Evolutionary conservation across 352 stramenopile genomes (phyloP).

Genomic region (Globisporangium yorkense): DNA sequence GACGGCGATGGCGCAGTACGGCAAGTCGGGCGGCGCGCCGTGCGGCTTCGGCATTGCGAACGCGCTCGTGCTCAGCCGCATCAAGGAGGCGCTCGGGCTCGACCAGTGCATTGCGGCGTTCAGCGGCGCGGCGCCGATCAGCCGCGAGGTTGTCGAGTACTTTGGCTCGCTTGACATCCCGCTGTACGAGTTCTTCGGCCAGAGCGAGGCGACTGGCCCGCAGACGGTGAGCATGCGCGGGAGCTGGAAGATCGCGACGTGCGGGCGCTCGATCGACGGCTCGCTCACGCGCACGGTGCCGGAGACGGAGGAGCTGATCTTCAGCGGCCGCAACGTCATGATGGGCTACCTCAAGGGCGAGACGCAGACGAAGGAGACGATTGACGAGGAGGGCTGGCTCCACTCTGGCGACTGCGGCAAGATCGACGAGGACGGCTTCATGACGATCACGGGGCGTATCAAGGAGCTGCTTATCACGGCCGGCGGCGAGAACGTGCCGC

Average conservation of each 20-base stretch:
- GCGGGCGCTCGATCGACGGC: conserved; percentile 71
- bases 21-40: conserved; percentile 75
- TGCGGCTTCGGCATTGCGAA: conserved; percentile 90
- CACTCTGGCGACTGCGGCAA: conserved; percentile 92
- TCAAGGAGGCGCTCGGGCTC: conserved; percentile 88
- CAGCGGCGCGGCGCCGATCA: conserved; percentile 89
- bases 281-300: conserved; percentile 49
- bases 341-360: conserved; percentile 87
- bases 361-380: conserved; percentile 78
- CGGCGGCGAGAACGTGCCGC: conserved; percentile 94
- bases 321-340: conserved; percentile 83
- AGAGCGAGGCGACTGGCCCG: conserved; percentile 89
- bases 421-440: conserved; percentile 90
- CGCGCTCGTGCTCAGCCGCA: conserved; percentile 76
- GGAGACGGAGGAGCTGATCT: conserved; percentile 70
- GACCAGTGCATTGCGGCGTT: conserved; percentile 81
- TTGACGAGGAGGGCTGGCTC: conserved; percentile 91
- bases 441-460: conserved; percentile 94
- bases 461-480: conserved; percentile 96
- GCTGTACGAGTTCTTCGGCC: conserved; percentile 92
- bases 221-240: conserved; percentile 69
- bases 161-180: conserved; percentile 93
- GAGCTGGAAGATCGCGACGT: conserved; percentile 88
- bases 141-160: conserved; percentile 91
- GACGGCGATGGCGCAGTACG: conserved; percentile 79